Conservation (phyloP, 2,329 filamentous ascomycete species). For the Colletotrichum falcatum region DNA sequence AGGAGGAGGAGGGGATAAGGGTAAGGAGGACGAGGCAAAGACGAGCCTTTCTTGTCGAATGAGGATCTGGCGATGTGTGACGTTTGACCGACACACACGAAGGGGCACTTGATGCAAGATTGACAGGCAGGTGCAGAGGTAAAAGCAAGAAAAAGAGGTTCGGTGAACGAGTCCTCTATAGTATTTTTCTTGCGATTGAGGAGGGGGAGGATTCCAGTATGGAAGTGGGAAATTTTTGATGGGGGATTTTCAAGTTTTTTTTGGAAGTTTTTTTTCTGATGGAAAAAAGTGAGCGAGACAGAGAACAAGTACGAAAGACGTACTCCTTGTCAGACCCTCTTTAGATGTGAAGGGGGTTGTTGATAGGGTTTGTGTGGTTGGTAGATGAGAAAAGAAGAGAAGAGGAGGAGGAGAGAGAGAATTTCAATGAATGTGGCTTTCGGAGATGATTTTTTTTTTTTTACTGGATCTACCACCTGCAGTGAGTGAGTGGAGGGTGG, state of each 20-base stretch:
- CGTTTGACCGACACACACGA: conserved; percentile 42
- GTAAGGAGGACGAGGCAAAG: conserved; percentile 19
- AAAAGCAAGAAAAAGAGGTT: conserved; percentile 39
- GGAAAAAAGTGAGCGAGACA: conserved; percentile 68
- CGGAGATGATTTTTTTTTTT: conserved; percentile 42
- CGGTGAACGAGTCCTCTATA: conserved; percentile 19
- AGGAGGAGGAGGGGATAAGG: conserved; percentile 23
- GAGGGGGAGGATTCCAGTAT: conserved; percentile 42
- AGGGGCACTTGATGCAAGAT: conserved; percentile 33
- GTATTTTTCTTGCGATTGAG: conserved; percentile 37
- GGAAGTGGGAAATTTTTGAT: conserved; percentile 48
- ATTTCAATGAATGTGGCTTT: conserved; percentile 49
- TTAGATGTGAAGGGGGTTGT: conserved; percentile 57
- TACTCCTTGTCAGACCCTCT: conserved; percentile 67
- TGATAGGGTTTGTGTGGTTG: conserved; percentile 64
- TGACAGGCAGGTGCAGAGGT: conserved; percentile 40
- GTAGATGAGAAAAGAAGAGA: conserved; percentile 55
- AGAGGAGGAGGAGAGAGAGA: conserved; percentile 50
- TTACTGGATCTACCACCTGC: conserved; percentile 36
- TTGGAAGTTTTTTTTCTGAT: conserved; percentile 65
- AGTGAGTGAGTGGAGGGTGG: conserved; percentile 26
- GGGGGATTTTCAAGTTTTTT: conserved; percentile 70
- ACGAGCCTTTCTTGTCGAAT: conserved; percentile 33
- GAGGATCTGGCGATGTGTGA: conserved; percentile 38
- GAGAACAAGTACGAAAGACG: conserved; percentile 69